Evolutionary conservation across 768 basidiomycete genomes (phyloP).

Genomic region (Tricholoma bakamatsutake): DNA sequence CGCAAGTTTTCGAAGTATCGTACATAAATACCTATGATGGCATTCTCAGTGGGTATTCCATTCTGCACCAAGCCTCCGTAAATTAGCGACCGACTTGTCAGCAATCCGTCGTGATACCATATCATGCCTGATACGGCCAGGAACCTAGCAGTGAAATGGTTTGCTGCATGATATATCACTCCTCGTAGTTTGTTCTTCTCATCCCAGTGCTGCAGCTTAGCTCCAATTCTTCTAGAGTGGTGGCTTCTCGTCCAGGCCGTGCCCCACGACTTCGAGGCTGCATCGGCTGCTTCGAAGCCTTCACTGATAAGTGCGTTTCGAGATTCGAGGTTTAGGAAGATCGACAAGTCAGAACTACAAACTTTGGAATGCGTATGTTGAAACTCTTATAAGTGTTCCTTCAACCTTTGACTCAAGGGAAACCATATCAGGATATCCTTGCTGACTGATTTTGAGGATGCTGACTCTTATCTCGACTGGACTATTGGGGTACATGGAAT

Average conservation of each 20-base stretch:
- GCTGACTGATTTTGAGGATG: slow-evolving; percentile 89
- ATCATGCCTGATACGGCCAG: too few relatives aligned
- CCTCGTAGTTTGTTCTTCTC: too few relatives aligned
- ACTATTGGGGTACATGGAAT: slow-evolving; percentile 90
- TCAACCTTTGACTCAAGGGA: not conserved
- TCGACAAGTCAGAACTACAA: slow-evolving; percentile 71
- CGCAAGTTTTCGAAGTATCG: too few relatives aligned
- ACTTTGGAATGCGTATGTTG: slow-evolving; percentile 81
- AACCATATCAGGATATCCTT: slow-evolving; percentile 66
- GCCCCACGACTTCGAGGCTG: slow-evolving; percentile 77
- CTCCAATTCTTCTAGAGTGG: too few relatives aligned
- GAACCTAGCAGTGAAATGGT: too few relatives aligned
- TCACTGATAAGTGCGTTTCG: slow-evolving; percentile 86
- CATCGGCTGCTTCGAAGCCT: slow-evolving; percentile 87
- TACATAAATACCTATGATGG: too few relatives aligned
- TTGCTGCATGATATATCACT: too few relatives aligned
- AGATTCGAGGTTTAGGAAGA: slow-evolving; percentile 80
- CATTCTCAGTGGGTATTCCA: too few relatives aligned
- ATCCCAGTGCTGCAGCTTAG: too few relatives aligned
- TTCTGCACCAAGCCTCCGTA: too few relatives aligned
- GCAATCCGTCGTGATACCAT: too few relatives aligned
- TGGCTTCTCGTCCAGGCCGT: slow-evolving; percentile 54
- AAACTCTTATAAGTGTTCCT: not conserved
- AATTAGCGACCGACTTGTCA: too few relatives aligned
- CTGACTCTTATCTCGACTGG: slow-evolving; percentile 86